Conservation (phyloP, 345 rosid species). For the Viola odorata region DNA sequence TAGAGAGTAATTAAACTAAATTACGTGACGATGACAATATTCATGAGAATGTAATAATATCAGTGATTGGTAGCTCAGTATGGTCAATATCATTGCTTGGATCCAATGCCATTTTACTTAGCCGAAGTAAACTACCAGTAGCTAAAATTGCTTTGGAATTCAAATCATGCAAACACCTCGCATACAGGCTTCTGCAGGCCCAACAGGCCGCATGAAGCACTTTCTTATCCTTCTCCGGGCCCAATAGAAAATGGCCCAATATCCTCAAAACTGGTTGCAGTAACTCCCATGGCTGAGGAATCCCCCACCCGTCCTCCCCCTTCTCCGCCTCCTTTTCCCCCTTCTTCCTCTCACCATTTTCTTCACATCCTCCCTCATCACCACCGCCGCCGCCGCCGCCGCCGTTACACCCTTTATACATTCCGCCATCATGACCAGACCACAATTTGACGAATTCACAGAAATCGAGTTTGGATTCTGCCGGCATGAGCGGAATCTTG, state of each 20-base stretch:
- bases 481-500: conserved; percentile 46
- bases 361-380: background rate
- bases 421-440: conserved; percentile 47
- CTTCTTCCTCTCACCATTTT: no score
- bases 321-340: background rate
- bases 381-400: no score
- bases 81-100: conserved; percentile 40
- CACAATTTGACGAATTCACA: conserved; percentile 60
- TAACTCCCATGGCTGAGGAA: conserved; percentile 72
- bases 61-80: conserved; percentile 42
- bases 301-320: conserved; percentile 27
- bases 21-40: no score
- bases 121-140: conserved; percentile 56
- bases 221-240: conserved; percentile 28
- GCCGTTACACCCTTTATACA: conserved; percentile 4
- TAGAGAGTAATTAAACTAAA: no score
- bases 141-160: conserved; percentile 69
- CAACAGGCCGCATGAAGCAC: conserved; percentile 35
- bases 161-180: conserved; percentile 54
- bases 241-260: conserved; percentile 67
- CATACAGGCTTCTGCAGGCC: conserved; percentile 56
- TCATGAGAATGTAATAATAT: conserved; percentile 27
- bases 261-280: conserved; percentile 73
- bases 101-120: conserved; percentile 40
- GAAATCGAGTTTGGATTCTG: conserved; percentile 60